Evolutionary conservation across 768 basidiomycete species (phyloP), one percentile per base, ranked within the genome.

Genomic region (Cytidiella melzeri): DNA sequence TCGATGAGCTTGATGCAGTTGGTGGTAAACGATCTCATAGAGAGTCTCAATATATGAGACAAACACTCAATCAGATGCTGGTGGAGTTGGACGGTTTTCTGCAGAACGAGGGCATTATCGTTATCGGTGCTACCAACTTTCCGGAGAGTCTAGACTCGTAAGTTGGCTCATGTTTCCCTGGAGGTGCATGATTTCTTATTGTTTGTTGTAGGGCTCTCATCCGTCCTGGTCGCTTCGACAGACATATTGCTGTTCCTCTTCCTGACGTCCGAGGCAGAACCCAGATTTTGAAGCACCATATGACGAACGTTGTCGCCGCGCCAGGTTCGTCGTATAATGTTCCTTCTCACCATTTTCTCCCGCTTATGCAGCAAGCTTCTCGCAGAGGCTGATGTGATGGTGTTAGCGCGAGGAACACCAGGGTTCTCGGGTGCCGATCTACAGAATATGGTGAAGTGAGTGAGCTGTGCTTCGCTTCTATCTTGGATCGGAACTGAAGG

Each of bases 41-140:
- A 50, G 87, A 91, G 55, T 85, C 92, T 66, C 85, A 88, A 60
- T 89, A 91, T 68, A 81, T 90, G 83, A 92, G 91, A 59, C 90
- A 92, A 66, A 93, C 96, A 0, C 74, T 99, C 41, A 99, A 99
- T 61, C 95, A 98, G 67, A 77, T 99, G 13, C 76, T 99, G 44
- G 91, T 94, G 36, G 96, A 99, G 66, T 86, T 98, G 79, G 96
- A 99, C 61, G 96, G 96, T 2, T 99, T 99, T 73, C 73, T 85
- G 63, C 90, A 93, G 64, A 81, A 76, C 24, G 92, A 98, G 66
- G 95, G 93, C 23, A 81, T 99, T 56, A 92, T 98, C 51, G 88
- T 97, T 53, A 91, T 97, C 50, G 94, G 89, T 26, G 91, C 87
- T n/a, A 99, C 96, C 45, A 99, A 99, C 67, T 96, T 98, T 67